These are phyloP conservation scores for Hyphopichia buzzinii DNA, from an alignment of 1,139 yeast species.

Conservation along the genomic window DNA sequence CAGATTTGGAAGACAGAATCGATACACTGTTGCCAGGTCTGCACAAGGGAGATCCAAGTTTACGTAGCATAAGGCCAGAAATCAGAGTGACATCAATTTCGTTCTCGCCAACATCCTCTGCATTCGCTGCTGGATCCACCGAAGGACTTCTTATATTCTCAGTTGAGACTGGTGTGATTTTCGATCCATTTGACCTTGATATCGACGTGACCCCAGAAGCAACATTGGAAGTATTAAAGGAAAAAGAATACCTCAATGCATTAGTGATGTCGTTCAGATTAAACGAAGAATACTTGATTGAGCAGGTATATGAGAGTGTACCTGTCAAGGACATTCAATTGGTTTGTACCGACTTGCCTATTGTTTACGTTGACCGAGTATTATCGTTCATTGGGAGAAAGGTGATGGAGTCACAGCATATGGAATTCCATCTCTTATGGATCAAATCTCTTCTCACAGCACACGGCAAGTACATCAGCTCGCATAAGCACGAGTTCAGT, in stretches of 20 bases:
- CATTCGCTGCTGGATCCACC: conserved; percentile 94
- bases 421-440: conserved; percentile 86
- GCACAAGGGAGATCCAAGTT: conserved; percentile 80
- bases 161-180: conserved; percentile 68
- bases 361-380: conserved; percentile 68
- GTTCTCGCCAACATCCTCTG: conserved; percentile 87
- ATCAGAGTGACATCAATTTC: conserved; percentile 72
- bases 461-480: conserved; percentile 76
- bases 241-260: conserved; percentile 75
- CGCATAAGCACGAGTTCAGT: conserved; percentile 62
- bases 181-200: conserved; percentile 95
- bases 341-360: conserved; percentile 67
- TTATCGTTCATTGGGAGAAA: conserved; percentile 70
- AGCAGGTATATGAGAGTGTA: conserved; percentile 70
- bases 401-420: conserved; percentile 61
- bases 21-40: conserved; percentile 87
- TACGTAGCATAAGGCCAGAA: conserved; percentile 74
- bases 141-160: conserved; percentile 88
- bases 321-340: conserved; percentile 72
- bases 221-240: conserved; percentile 59
- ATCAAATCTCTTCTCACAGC: conserved; percentile 60
- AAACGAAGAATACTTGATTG: conserved; percentile 74
- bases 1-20: conserved; percentile 80
- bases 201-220: conserved; percentile 86
- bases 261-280: conserved; percentile 91